phyloP scores from a whole-genome alignment of 257 asterid genomes.

The Craterostigma plantagineum region DNA sequence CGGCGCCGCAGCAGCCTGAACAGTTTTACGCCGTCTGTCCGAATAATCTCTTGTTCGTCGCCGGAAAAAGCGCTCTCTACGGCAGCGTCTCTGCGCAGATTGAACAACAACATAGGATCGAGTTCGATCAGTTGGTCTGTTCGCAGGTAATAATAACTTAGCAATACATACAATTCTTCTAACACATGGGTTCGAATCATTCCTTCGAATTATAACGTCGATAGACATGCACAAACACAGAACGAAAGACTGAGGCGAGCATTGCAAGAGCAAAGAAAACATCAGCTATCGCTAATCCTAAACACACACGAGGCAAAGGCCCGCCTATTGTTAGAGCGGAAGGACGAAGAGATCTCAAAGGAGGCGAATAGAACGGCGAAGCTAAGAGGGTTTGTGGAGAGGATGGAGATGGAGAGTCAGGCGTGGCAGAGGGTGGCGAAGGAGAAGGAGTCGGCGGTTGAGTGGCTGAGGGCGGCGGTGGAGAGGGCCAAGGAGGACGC shows the following conservation, averaged over 20 bases:
- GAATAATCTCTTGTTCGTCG: too few relatives aligned
- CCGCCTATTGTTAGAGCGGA: slow-evolving; percentile 23
- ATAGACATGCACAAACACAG: too few relatives aligned
- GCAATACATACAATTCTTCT: too few relatives aligned
- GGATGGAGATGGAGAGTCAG: slow-evolving; percentile 34
- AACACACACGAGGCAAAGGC: slow-evolving; percentile 32
- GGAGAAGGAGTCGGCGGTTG: slow-evolving; percentile 36
- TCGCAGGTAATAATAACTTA: too few relatives aligned
- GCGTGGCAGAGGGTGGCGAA: slow-evolving; percentile 48
- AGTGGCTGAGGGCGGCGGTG: slow-evolving; percentile 28
- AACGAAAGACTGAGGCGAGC: slow-evolving; percentile 41
- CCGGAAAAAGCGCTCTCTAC: too few relatives aligned
- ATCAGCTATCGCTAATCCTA: slow-evolving; percentile 19
- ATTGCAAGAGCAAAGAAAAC: slow-evolving; percentile 46
- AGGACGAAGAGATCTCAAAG: slow-evolving; percentile 38
- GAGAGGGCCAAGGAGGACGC: slow-evolving; percentile 32
- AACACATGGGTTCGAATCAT: too few relatives aligned
- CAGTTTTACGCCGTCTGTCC: too few relatives aligned
- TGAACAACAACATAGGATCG: too few relatives aligned
- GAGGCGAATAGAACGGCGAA: slow-evolving; percentile 23
- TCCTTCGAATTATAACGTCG: too few relatives aligned
- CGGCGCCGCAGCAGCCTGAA: too few relatives aligned
- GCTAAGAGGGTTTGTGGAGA: slow-evolving; percentile 23
- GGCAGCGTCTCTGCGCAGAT: too few relatives aligned
- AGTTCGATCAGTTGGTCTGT: too few relatives aligned